Conservation (phyloP, 2,329 filamentous ascomycete species). For the Volutella citrinella region DNA sequence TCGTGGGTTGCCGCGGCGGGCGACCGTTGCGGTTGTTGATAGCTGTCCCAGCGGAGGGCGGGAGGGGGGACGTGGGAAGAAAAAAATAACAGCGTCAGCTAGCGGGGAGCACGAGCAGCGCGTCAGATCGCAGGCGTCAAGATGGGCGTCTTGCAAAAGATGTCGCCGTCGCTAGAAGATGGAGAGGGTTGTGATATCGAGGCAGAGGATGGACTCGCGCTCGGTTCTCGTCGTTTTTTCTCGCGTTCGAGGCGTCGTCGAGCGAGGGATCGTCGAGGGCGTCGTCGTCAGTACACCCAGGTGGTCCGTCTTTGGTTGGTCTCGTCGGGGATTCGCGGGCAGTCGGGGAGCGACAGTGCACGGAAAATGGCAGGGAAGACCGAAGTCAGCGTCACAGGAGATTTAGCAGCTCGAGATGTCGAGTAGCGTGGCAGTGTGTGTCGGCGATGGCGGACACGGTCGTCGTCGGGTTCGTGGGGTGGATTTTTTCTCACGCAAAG, state of each 20-base stretch:
- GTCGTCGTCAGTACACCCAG: constrained; percentile 12
- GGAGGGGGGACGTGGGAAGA: constrained; percentile 13
- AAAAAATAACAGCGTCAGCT: constrained; percentile 22
- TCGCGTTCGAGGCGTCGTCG: constrained; percentile 10
- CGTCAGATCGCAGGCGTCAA: no score
- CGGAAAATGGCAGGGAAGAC: constrained; percentile 17
- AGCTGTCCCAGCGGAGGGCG: constrained; percentile 23
- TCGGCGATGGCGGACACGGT: constrained; percentile 25
- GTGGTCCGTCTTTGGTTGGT: constrained; percentile 21
- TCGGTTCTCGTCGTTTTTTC: constrained; percentile 11
- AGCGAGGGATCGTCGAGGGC: not conserved
- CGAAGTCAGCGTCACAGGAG: no score
- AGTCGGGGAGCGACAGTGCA: constrained; percentile 5
- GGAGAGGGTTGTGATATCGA: constrained; percentile 1
- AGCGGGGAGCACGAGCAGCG: constrained; percentile 14
- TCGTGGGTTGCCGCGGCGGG: constrained; percentile 31
- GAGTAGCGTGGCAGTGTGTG: constrained; percentile 18
- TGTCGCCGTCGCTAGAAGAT: constrained; percentile 19
- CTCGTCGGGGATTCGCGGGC: constrained; percentile 1
- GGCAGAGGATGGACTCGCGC: constrained; percentile 6
- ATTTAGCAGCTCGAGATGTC: constrained; percentile 17
- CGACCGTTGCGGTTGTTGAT: constrained; percentile 26
- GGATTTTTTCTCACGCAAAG: constrained; percentile 16
- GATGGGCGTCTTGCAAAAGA: constrained; percentile 17
- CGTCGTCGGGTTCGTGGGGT: constrained; percentile 18